Evolutionary conservation across 306 rosid genomes (phyloP).

Genomic region (Trichosanthes cucumerina): DNA sequence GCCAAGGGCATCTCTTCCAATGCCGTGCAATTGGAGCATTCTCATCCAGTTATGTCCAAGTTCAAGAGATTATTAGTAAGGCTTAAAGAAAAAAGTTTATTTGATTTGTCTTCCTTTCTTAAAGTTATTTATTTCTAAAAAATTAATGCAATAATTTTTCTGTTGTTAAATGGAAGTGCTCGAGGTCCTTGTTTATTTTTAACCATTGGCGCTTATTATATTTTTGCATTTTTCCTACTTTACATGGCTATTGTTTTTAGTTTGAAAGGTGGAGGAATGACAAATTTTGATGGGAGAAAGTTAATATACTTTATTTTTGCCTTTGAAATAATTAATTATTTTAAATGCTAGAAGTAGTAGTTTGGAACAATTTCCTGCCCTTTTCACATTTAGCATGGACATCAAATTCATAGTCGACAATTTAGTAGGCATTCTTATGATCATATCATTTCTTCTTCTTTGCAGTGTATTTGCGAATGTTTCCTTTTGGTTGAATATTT

Average conservation of each 20-base stretch:
- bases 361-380: not conserved
- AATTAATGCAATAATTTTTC: not conserved
- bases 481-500: not conserved
- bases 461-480: not conserved
- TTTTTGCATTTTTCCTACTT: not conserved
- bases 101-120: slow-evolving; percentile 8
- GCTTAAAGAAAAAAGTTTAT: not conserved
- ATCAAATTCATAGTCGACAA: not conserved
- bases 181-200: not conserved
- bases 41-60: slow-evolving; percentile 43
- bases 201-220: not conserved
- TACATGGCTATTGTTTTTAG: not conserved
- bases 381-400: not conserved
- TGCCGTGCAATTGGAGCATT: slow-evolving; percentile 42
- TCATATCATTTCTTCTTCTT: not conserved
- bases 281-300: not conserved
- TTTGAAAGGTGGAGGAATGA: not conserved
- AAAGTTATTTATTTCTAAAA: not conserved
- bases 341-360: not conserved
- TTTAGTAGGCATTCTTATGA: not conserved
- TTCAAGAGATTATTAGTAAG: slow-evolving; percentile 88
- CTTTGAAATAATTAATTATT: not conserved
- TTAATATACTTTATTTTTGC: not conserved
- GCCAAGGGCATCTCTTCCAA: slow-evolving; percentile 30
- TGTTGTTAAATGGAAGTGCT: not conserved